A percentile compares a stretch with the other conserved stretches of the same genome.
phyloP scores from a whole-genome alignment of 2,329 filamentous ascomycete species.

The Sporothrix pseudoabietina region DNA sequence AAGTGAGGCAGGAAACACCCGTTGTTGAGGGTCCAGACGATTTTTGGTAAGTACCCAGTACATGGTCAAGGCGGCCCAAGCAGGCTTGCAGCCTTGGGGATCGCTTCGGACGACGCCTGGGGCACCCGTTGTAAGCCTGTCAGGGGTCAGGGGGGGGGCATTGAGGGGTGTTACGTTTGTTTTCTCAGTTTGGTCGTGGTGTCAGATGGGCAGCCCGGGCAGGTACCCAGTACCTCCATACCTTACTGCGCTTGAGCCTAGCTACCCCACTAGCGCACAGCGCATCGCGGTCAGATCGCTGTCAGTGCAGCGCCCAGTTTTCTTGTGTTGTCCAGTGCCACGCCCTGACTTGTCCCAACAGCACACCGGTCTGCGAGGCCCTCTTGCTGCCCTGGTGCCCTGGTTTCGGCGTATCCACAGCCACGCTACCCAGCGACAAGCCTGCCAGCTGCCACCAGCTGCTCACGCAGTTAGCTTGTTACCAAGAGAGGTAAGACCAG shows the following conservation, averaged over 20 bases:
- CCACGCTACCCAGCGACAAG: not conserved
- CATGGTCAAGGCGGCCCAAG: not conserved
- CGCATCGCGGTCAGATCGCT: constrained; percentile 26
- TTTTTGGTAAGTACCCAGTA: constrained; percentile 17
- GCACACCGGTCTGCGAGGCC: not conserved
- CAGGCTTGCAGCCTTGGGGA: not conserved
- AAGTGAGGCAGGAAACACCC: constrained; percentile 19
- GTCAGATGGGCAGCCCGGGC: not conserved
- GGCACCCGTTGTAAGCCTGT: not conserved
- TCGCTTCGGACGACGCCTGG: too few relatives aligned
- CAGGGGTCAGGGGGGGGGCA: not conserved
- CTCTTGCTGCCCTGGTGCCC: not conserved
- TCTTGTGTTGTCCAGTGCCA: not conserved
- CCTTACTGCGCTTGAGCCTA: constrained; percentile 8
- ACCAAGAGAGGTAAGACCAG: not conserved
- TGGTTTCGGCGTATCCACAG: too few relatives aligned
- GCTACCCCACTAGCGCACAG: constrained; percentile 15
- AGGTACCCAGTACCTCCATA: constrained; percentile 10
- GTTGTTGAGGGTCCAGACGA: not conserved
- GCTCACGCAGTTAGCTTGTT: not conserved
- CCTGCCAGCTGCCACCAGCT: constrained; percentile 28
- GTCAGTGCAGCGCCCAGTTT: constrained; percentile 17
- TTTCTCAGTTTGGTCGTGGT: not conserved
- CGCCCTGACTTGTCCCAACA: not conserved
- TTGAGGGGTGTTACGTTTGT: not conserved